Evolutionary conservation across 305 asterid genomes (phyloP).

Genomic region (Ajuga reptans): DNA sequence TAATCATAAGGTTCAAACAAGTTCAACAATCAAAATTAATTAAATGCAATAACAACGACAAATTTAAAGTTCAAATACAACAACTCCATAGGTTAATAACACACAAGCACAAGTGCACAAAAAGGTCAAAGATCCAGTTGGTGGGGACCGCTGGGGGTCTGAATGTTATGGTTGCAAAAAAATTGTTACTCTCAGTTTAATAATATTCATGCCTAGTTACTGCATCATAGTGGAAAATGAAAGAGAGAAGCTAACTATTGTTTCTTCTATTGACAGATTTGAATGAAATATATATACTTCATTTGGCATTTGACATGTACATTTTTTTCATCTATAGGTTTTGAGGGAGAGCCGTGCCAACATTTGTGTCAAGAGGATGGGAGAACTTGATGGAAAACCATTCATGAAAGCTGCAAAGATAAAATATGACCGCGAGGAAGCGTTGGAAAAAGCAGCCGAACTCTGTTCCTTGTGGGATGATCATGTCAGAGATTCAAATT

Average conservation of each 20-base stretch:
- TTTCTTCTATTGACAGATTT: not conserved
- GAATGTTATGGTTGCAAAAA: not conserved
- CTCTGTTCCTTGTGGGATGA: conserved; percentile 57
- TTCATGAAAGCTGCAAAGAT: conserved; percentile 31
- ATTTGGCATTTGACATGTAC: conserved; percentile 7
- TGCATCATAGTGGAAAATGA: conserved; percentile 1
- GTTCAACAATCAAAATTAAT: too few relatives aligned
- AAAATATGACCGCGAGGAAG: conserved; percentile 29
- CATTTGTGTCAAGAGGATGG: conserved; percentile 64
- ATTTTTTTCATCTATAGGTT: conserved; percentile 24
- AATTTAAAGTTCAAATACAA: too few relatives aligned
- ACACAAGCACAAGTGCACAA: too few relatives aligned
- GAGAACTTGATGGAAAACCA: conserved; percentile 50
- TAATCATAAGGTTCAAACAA: too few relatives aligned
- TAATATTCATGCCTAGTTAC: not conserved
- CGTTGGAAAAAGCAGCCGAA: conserved; percentile 30
- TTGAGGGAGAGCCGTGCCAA: conserved; percentile 38
- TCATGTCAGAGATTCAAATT: conserved; percentile 53
- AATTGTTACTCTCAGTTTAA: not conserved
- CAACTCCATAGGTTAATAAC: too few relatives aligned
- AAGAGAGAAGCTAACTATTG: conserved; percentile 1
- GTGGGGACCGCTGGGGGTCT: too few relatives aligned
- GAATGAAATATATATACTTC: not conserved
- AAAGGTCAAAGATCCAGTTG: too few relatives aligned
- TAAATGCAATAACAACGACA: too few relatives aligned